A percentile compares a stretch with the other conserved stretches of the same genome.
Conservation (phyloP, 768 basidiomycete species). For the Boletus pseudopeckii region DNA sequence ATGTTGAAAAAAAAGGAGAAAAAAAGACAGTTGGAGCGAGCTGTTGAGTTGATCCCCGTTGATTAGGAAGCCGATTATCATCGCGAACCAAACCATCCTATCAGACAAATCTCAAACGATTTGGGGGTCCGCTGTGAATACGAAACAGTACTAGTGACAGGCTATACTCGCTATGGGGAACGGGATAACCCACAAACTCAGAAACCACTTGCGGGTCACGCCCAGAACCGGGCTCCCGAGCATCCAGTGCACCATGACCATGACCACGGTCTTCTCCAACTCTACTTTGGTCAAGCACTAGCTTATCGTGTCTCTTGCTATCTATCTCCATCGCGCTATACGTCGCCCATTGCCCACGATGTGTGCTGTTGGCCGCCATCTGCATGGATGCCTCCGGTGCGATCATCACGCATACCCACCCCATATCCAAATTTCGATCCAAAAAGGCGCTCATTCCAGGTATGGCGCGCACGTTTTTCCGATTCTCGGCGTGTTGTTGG, state of each 20-base stretch:
- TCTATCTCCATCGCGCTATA: slow-evolving; percentile 6
- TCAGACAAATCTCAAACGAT: slow-evolving; percentile 22
- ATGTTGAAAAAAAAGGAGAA: background rate
- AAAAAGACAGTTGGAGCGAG: background rate
- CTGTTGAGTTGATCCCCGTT: slow-evolving; percentile 8
- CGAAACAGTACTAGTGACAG: background rate
- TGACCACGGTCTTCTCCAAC: background rate
- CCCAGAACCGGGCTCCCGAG: slow-evolving; percentile 4
- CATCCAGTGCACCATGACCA: background rate
- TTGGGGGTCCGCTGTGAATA: slow-evolving; percentile 15
- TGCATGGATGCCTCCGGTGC: background rate
- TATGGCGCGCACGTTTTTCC: background rate
- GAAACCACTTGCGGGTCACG: background rate
- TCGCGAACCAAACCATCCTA: background rate
- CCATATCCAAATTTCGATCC: background rate
- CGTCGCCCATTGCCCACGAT: background rate
- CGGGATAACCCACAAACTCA: background rate
- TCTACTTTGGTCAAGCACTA: background rate
- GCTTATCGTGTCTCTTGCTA: background rate
- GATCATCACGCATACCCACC: slow-evolving; percentile 7
- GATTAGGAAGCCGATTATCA: slow-evolving; percentile 6
- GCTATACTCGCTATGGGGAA: background rate
- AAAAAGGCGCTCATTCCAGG: background rate
- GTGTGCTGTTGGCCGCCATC: background rate
- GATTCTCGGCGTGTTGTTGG: background rate